Conservation (phyloP, 2,329 filamentous ascomycete species). For the Chaetomiaceae sp. region DNA sequence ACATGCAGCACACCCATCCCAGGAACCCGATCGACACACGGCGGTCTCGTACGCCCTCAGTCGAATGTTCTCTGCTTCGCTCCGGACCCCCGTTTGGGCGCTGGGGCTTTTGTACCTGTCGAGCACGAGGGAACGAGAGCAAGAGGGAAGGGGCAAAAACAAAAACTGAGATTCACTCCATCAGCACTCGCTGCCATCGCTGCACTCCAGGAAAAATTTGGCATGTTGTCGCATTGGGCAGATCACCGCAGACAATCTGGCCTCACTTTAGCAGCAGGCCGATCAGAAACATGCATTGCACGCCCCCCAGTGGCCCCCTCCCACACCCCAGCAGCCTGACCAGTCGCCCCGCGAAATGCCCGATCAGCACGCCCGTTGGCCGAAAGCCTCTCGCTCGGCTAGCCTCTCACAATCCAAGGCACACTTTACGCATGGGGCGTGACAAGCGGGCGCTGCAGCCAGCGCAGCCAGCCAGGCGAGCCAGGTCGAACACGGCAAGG, state of each 20-base stretch:
- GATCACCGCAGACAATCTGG: slow-evolving; percentile 3
- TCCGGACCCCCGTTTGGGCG: neutral
- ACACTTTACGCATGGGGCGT: slow-evolving; percentile 2
- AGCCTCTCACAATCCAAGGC: slow-evolving; percentile 9
- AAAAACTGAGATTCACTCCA: no score
- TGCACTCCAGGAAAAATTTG: neutral
- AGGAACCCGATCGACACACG: neutral
- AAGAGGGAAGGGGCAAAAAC: no score
- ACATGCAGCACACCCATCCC: slow-evolving; percentile 8
- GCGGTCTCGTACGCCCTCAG: neutral
- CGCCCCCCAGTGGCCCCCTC: neutral
- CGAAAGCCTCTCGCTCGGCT: slow-evolving; percentile 9
- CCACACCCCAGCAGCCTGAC: neutral
- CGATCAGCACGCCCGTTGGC: slow-evolving; percentile 13
- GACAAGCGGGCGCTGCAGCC: slow-evolving; percentile 10
- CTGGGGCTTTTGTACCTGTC: no score
- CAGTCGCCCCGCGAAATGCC: slow-evolving; percentile 14
- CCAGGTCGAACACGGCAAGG: neutral
- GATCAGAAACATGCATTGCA: slow-evolving; percentile 14
- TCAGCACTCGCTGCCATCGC: neutral
- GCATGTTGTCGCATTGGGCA: neutral
- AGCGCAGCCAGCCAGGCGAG: neutral
- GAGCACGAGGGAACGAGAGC: no score
- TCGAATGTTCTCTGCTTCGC: slow-evolving; percentile 1
- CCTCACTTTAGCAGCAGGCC: neutral